These are phyloP conservation scores for Phaffia tasmanica DNA, from an alignment of 768 basidiomycete species.

Conservation along the genomic window DNA sequence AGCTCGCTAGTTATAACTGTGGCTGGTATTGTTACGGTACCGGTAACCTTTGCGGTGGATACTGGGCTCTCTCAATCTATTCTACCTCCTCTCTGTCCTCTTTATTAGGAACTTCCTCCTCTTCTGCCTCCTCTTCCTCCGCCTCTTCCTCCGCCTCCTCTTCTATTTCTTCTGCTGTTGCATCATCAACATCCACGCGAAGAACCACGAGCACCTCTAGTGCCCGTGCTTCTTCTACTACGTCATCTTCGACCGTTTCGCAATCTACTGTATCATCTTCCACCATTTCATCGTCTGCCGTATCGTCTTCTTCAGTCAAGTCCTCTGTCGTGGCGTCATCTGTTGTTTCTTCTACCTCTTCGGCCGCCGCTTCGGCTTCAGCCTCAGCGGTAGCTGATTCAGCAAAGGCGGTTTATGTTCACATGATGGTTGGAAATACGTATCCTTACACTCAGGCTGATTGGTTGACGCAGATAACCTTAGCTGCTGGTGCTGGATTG, in stretches of 20 bases:
- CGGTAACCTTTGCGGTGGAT: constrained; percentile 16
- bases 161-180: constrained; percentile 4
- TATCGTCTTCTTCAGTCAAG: no score
- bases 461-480: constrained; percentile 44
- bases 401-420: constrained; percentile 32
- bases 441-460: constrained; percentile 44
- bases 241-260: no score
- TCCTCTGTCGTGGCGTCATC: no score
- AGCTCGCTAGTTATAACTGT: constrained; percentile 3
- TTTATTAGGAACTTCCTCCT: background rate
- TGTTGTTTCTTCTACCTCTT: background rate
- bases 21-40: constrained; percentile 20
- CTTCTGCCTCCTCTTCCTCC: constrained; percentile 8
- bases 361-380: constrained; percentile 3
- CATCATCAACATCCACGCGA: constrained; percentile 1
- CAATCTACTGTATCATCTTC: no score
- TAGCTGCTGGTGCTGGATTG: constrained; percentile 51
- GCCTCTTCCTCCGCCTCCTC: constrained; percentile 2
- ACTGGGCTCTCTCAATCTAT: constrained; percentile 22
- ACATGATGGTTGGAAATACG: constrained; percentile 50
- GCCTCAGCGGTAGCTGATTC: constrained; percentile 20
- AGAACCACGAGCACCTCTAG: background rate
- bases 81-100: background rate
- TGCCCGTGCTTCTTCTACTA: no score
- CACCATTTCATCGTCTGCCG: no score